Evolutionary conservation across 257 asterid species (phyloP).

Genomic region (Solanum piurae): DNA sequence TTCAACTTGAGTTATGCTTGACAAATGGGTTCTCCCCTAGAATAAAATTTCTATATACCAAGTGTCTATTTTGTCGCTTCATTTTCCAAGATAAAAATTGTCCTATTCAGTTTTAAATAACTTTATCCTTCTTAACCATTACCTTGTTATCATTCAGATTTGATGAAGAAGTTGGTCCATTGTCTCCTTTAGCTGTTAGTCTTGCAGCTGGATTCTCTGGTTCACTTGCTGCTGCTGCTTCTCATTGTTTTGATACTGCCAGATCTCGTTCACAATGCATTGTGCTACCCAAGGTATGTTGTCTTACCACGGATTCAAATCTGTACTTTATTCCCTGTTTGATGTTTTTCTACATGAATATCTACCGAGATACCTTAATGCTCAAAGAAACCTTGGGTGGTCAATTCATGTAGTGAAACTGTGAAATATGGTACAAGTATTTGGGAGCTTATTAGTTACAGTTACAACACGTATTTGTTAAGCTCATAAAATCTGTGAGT

Average conservation of each 20-base stretch:
- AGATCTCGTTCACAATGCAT: slow-evolving; percentile 75
- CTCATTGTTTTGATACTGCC: slow-evolving; percentile 90
- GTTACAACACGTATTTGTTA: neutral
- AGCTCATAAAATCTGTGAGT: neutral
- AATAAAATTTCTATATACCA: neutral
- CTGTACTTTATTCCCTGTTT: neutral
- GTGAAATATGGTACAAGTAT: neutral
- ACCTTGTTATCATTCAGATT: slow-evolving; percentile 22
- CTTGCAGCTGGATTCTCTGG: slow-evolving; percentile 95
- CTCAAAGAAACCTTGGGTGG: neutral
- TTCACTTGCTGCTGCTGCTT: slow-evolving; percentile 92
- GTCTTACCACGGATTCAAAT: neutral
- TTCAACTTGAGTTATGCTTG: neutral
- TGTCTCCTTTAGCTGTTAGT: slow-evolving; percentile 77
- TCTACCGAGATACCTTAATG: neutral
- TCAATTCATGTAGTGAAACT: neutral
- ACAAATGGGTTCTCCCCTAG: neutral
- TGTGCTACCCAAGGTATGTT: slow-evolving; percentile 69
- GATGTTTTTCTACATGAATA: neutral
- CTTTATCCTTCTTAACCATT: neutral
- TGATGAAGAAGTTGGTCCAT: slow-evolving; percentile 69
- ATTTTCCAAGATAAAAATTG: neutral
- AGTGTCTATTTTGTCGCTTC: neutral
- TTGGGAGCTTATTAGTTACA: neutral
- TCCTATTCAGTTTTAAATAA: neutral